Percentiles rank a stretch among this genome's conserved stretches.
Conservation (phyloP, 805 yeast species). For the Barnettozyma californica region DNA sequence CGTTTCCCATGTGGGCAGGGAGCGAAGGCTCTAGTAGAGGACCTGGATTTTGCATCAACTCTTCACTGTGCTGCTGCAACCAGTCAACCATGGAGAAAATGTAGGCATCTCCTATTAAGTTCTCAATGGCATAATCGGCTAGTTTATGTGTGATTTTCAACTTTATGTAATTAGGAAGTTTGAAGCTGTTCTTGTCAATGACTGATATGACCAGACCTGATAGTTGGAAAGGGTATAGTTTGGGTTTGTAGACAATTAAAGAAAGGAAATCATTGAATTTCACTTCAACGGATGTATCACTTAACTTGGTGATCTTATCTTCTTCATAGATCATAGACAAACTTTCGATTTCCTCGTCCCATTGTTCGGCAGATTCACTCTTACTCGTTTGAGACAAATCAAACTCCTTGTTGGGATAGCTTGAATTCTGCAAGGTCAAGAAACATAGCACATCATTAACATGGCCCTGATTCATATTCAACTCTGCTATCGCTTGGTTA, state of each 20-base stretch:
- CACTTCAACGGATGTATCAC: constrained; percentile 19
- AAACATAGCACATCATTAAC: constrained; percentile 30
- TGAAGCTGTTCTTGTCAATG: constrained; percentile 30
- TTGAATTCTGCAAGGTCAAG: constrained; percentile 8
- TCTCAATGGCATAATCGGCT: constrained; percentile 37
- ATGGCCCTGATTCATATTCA: constrained; percentile 37
- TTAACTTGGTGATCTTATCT: constrained; percentile 26
- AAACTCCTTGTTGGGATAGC: constrained; percentile 5
- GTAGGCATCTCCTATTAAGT: constrained; percentile 63
- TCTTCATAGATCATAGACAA: constrained; percentile 49
- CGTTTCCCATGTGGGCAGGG: constrained; percentile 2
- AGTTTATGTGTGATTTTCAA: constrained; percentile 47
- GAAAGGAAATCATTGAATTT: constrained; percentile 26
- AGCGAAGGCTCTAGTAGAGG: constrained; percentile 38
- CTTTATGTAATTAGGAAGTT: constrained; percentile 67
- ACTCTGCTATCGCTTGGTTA: constrained; percentile 50
- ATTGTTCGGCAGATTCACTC: constrained; percentile 33
- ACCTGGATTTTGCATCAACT: constrained; percentile 70
- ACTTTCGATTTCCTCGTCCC: constrained; percentile 76
- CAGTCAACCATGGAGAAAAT: constrained; percentile 69
- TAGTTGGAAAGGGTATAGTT: constrained; percentile 55
- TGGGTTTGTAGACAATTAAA: constrained; percentile 39
- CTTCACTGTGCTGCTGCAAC: constrained; percentile 57
- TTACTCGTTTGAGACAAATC: constrained; percentile 2
- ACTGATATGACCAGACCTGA: constrained; percentile 64